Base-by-base conservation (phyloP, 2,329 filamentous ascomycete genomes). In the Neoscytalidium dimidiatum region DNA sequence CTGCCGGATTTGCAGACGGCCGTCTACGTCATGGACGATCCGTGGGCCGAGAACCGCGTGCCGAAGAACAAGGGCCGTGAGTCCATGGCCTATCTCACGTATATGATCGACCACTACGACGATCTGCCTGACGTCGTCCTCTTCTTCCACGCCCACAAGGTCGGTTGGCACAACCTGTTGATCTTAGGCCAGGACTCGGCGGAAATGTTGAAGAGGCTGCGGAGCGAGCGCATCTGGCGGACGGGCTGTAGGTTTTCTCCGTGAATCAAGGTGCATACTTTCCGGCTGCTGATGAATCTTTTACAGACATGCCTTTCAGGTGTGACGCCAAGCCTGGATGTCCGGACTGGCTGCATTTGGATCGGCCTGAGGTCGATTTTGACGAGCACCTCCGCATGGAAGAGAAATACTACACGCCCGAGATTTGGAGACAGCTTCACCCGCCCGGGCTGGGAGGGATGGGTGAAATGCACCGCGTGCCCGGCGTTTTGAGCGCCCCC, bases 41-140 rank as follows among this genome's bases (percentile, higher is more conserved):
- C 80, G 2, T 48, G 57, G 44, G 80, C 84, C 6, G 75, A 79
- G 26, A 71, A 84, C 21, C 84, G 84, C 69, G 78, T 84, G 0
- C 83, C 84, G 5, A 81, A 81, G 70, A 87, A 88, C 68, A 87
- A 88, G 71, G 87, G 86, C 48, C 82, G 86, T 69, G 87, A 89
- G 73, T 84, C 85, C 26, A 88, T 88, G 82, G 79, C 76, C 51
- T 89, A 89, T 72, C 78, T 89, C 53, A 85, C 84, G 48, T 88
- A 86, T 73, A 84, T 89, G 67, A 86, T 89, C 71, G 85, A 89
- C 67, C 80, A 87, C 71, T 89, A 89, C 73, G 77, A 87, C 48
- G 74, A 82, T 13, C 80, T 89, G 2, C 81, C 85, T 1, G 86
- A 89, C 68, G 81, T 87, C 21, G 78, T 83, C 48, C 81, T 88